phyloP scores from a whole-genome alignment of 2,329 filamentous ascomycete genomes.

The Diaporthe sp. region DNA sequence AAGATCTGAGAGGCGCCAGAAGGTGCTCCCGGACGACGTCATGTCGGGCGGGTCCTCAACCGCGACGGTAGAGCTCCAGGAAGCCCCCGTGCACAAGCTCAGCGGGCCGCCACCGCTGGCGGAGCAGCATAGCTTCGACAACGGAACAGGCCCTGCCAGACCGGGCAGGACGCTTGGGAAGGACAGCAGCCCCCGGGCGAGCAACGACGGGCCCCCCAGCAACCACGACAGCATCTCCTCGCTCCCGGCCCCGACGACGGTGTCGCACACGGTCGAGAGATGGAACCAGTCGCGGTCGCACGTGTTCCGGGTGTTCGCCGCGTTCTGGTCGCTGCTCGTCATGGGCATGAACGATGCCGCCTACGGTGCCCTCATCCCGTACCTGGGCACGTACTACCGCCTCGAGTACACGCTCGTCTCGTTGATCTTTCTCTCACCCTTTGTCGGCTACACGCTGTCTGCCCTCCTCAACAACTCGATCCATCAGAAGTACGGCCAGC shows the following conservation, averaged over 20 bases:
- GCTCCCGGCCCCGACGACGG: constrained; percentile 33
- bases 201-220: not conserved
- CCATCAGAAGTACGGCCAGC: constrained; percentile 66
- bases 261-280: constrained; percentile 47
- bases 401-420: constrained; percentile 63
- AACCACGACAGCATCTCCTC: constrained; percentile 22
- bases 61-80: constrained; percentile 31
- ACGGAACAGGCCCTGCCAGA: not conserved
- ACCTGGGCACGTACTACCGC: constrained; percentile 52
- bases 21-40: not conserved
- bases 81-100: constrained; percentile 16
- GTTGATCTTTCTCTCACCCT: constrained; percentile 61
- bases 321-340: constrained; percentile 70
- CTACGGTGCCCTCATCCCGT: constrained; percentile 57
- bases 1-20: not conserved
- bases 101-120: not conserved
- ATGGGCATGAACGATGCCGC: constrained; percentile 72
- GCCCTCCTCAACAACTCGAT: constrained; percentile 60
- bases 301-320: constrained; percentile 61
- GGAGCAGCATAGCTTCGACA: not conserved
- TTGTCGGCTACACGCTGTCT: constrained; percentile 60
- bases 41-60: constrained; percentile 35
- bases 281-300: constrained; percentile 66
- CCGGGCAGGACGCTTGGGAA: constrained; percentile 1
- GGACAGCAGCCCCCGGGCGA: not conserved